phyloP scores from a whole-genome alignment of 1,284 basidiomycete genomes.

The Fomitopsis palustris region DNA sequence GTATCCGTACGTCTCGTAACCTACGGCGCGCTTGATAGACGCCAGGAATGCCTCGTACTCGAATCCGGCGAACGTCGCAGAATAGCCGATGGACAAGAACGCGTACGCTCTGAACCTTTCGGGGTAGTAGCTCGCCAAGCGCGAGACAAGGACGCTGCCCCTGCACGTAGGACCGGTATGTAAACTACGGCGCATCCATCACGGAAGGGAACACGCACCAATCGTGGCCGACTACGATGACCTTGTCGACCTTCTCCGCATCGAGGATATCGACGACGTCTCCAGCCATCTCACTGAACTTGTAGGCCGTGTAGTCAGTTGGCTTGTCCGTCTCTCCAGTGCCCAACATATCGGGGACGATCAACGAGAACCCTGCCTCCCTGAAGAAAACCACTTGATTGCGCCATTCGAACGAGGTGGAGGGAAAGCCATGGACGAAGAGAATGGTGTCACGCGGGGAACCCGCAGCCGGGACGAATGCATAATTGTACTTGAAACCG shows the following conservation, averaged over 20 bases:
- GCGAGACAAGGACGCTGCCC: slow-evolving; percentile 35
- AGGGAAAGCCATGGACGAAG: slow-evolving; percentile 14
- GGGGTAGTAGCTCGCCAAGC: slow-evolving; percentile 35
- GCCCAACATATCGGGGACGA: slow-evolving; percentile 53
- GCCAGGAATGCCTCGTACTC: slow-evolving; percentile 14
- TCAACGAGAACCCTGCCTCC: slow-evolving; percentile 42
- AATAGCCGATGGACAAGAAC: slow-evolving; percentile 40
- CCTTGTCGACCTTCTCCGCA: slow-evolving; percentile 32
- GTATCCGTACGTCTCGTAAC: slow-evolving; percentile 30
- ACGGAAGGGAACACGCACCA: neutral
- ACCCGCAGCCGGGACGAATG: slow-evolving; percentile 1
- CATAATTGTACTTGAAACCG: slow-evolving; percentile 11
- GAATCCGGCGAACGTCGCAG: slow-evolving; percentile 26
- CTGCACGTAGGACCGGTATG: slow-evolving; percentile 18
- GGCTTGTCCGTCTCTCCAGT: slow-evolving; percentile 53
- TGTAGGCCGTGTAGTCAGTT: slow-evolving; percentile 35
- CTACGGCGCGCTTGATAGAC: slow-evolving; percentile 43
- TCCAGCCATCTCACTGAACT: slow-evolving; percentile 33
- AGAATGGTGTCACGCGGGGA: slow-evolving; percentile 4
- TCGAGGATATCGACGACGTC: slow-evolving; percentile 49
- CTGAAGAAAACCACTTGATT: slow-evolving; percentile 31
- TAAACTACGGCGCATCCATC: neutral
- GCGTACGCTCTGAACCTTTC: slow-evolving; percentile 39
- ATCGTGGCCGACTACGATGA: slow-evolving; percentile 21
- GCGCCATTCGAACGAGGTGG: slow-evolving; percentile 9